Evolutionary conservation across 73 alveolate species (phyloP), one percentile per base, ranked within the genome.

Genomic region (Stentor coeruleus): DNA sequence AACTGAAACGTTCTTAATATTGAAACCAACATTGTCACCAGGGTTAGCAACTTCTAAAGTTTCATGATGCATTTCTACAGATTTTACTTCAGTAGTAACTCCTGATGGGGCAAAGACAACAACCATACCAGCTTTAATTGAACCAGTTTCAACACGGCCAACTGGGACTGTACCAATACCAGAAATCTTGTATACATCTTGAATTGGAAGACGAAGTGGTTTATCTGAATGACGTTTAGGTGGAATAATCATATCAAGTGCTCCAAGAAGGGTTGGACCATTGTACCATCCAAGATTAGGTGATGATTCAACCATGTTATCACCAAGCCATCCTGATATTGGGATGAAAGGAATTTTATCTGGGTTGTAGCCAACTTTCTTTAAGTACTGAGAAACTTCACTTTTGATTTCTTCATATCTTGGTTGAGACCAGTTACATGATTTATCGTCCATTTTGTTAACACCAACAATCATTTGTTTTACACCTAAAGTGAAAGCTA

Each of bases 401-500:
- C 59, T 74, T 58, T 81, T n/a, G n/a, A 89, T 91, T 15, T 86
- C 87, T 75, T 82, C 84, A 83, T 59, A 94, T 88, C 97, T 86
- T 59, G 83, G 95, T 88, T 92, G 58, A 82, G 74, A 58, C 97
- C 97, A 94, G 73, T 92, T 89, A 57, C 79, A 84, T 86, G 86
- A 73, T 39, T 85, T n/a, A 31, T 57, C 73, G 76, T 94, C 98
- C 39, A 94, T 80, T 90, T 94, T 92, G 85, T 94, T 94, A 60
- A 94, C 66, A n/a, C 84, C 93, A 3, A 93, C 97, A 31, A 93
- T 85, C 38, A 93, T 35, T 66, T 90, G 87, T 55, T 85, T 85
- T 2, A 93, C 93, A 33, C 99, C 97, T 59, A 94, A 88, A 86
- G 94, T 85, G 74, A 93, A 77, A 11, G 98, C 99, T 84, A 96